Evolutionary conservation across 495 filamentous ascomycete genomes (phyloP).

Genomic region (Podospora comata): DNA sequence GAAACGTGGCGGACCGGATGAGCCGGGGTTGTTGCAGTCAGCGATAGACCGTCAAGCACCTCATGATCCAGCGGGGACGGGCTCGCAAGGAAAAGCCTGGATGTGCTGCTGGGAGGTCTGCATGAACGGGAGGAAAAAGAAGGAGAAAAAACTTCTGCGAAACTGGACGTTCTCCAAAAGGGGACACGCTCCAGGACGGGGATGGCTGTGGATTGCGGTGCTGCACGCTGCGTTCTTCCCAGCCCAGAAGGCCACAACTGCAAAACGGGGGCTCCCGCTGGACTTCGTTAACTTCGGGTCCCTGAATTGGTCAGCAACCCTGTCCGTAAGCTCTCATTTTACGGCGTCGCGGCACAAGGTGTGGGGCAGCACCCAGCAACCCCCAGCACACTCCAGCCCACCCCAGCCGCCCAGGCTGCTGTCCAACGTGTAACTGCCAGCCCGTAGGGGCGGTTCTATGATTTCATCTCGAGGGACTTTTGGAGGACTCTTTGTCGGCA

Average conservation of each 20-base stretch:
- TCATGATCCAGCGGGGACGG: constrained; percentile 12
- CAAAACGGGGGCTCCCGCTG: constrained; percentile 19
- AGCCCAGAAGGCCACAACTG: constrained; percentile 17
- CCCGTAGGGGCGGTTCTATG: not conserved
- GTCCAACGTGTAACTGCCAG: constrained; percentile 7
- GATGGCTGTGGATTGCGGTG: not conserved
- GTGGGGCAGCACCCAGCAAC: no score
- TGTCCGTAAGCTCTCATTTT: constrained; percentile 24
- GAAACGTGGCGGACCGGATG: constrained; percentile 19
- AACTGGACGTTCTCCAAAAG: constrained; percentile 1
- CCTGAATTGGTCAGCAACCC: constrained; percentile 34
- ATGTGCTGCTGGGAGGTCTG: constrained; percentile 7
- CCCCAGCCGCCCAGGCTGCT: not conserved
- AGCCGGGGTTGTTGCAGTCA: constrained; percentile 20
- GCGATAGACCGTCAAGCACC: constrained; percentile 9
- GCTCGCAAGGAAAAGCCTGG: constrained; percentile 6
- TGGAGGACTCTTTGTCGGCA: not conserved
- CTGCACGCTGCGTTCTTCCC: constrained; percentile 4
- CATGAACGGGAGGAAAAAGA: constrained; percentile 10
- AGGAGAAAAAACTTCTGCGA: constrained; percentile 5
- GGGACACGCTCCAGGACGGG: not conserved
- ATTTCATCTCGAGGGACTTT: not conserved
- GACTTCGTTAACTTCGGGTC: constrained; percentile 16
- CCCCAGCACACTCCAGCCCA: not conserved
- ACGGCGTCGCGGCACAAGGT: constrained; percentile 29